Evolutionary conservation across 225 moss, liverwort and hornwort genomes (phyloP).

Genomic region (Neckera pumila): DNA sequence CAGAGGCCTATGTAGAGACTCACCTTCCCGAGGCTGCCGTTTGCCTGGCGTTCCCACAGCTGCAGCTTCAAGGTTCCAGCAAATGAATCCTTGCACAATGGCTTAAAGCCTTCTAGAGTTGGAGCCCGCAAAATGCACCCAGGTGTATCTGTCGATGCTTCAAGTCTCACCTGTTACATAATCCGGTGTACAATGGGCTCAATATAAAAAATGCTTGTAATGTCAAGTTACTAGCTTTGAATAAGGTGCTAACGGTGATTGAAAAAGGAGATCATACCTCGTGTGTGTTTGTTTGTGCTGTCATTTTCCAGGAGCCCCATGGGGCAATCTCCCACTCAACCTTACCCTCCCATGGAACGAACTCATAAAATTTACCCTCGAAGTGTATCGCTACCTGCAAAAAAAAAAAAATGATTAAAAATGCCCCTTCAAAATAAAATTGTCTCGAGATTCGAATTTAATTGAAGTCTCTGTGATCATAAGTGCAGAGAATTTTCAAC

Average conservation of each 20-base stretch:
- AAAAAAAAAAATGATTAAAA: not conserved
- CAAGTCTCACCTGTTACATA: slow-evolving; percentile 56
- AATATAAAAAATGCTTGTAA: not conserved
- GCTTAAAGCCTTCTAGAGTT: slow-evolving; percentile 61
- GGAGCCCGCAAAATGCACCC: slow-evolving; percentile 55
- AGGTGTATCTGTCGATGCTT: slow-evolving; percentile 47
- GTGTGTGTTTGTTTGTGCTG: slow-evolving; percentile 44
- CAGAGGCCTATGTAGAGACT: not conserved
- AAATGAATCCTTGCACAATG: slow-evolving; percentile 72
- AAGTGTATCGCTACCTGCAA: slow-evolving; percentile 55
- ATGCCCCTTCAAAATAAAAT: not conserved
- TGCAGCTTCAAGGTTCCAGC: slow-evolving; percentile 62
- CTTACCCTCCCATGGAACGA: slow-evolving; percentile 79
- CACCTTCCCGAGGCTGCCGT: slow-evolving; percentile 55
- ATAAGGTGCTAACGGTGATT: not conserved
- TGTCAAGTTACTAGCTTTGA: not conserved
- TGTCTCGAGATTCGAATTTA: not conserved
- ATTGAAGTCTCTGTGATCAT: not conserved
- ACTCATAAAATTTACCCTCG: slow-evolving; percentile 61
- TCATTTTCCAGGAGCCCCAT: slow-evolving; percentile 92
- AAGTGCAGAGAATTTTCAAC: not conserved
- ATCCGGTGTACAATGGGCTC: not conserved
- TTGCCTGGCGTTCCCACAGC: slow-evolving; percentile 68
- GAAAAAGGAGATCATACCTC: slow-evolving; percentile 31
- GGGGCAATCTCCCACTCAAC: slow-evolving; percentile 79